Conservation (phyloP, 306 rosid genomes). For the Acmispon strigosus region DNA sequence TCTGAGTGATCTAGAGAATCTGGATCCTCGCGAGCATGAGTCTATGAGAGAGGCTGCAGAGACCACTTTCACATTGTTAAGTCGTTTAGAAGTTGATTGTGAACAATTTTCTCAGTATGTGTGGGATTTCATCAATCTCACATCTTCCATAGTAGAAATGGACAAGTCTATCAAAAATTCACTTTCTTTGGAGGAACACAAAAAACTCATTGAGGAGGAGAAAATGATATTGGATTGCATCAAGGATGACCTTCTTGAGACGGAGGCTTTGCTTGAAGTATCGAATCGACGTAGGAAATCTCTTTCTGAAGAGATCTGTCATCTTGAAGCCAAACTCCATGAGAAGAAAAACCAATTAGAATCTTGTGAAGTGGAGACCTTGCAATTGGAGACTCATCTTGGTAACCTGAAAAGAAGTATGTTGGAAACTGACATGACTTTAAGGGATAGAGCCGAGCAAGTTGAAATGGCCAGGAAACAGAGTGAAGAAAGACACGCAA, state of each 20-base stretch:
- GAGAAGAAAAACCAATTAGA: neutral
- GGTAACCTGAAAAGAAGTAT: neutral
- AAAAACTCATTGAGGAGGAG: slow-evolving; percentile 10
- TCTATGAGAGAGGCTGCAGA: slow-evolving; percentile 31
- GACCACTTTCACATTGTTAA: neutral
- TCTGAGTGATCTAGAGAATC: slow-evolving; percentile 12
- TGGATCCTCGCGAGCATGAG: slow-evolving; percentile 6
- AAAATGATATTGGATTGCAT: slow-evolving; percentile 9
- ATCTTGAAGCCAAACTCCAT: slow-evolving; percentile 17
- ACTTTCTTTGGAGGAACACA: slow-evolving; percentile 9
- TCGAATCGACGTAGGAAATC: neutral
- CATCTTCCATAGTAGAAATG: slow-evolving; percentile 4
- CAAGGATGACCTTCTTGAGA: neutral
- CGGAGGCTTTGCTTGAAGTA: slow-evolving; percentile 5
- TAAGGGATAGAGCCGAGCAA: slow-evolving; percentile 1
- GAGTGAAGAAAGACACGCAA: neutral
- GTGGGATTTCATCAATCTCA: slow-evolving; percentile 16
- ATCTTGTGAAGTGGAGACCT: slow-evolving; percentile 5
- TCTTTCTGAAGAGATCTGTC: slow-evolving; percentile 20
- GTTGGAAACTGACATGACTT: neutral
- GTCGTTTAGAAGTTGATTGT: neutral
- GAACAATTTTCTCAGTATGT: slow-evolving; percentile 22
- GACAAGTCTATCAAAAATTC: slow-evolving; percentile 12
- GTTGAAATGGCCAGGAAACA: neutral
- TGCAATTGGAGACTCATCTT: slow-evolving; percentile 10